Percentiles rank a stretch among this genome's conserved stretches.
These are phyloP conservation scores for Isabelozyma pseudorhagii DNA, from an alignment of 805 yeast genomes.

Conservation along the genomic window DNA sequence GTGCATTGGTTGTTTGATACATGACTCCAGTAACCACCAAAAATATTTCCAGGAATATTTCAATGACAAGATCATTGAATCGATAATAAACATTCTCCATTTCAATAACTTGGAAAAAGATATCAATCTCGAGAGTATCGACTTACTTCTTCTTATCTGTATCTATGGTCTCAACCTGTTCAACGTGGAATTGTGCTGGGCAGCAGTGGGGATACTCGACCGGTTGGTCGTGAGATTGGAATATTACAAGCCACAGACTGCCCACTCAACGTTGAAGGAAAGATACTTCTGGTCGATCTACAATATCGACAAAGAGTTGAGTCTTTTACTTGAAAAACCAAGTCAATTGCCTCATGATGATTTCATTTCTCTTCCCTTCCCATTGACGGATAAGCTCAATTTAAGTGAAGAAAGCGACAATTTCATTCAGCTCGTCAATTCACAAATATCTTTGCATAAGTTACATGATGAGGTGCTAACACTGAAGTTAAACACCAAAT, in stretches of 20 bases:
- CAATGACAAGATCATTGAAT: conserved; percentile 27
- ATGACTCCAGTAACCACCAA: conserved; percentile 23
- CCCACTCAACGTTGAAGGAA: conserved; percentile 3
- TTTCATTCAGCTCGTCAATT: conserved; percentile 13
- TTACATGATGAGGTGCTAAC: conserved; percentile 24
- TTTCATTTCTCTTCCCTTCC: conserved; percentile 14
- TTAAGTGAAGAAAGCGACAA: conserved; percentile 19
- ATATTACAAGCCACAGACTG: conserved; percentile 11
- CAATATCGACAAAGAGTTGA: conserved; percentile 37
- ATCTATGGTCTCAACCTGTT: conserved; percentile 28
- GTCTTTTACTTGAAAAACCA: conserved; percentile 31
- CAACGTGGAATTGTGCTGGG: conserved; percentile 29
- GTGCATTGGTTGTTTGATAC: conserved; percentile 37
- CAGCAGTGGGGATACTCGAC: conserved; percentile 31
- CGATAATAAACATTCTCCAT: conserved; percentile 31
- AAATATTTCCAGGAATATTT: conserved; percentile 24
- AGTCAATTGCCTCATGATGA: conserved; percentile 28
- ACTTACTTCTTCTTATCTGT: conserved; percentile 27
- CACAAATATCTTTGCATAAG: conserved; percentile 19
- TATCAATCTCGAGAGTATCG: conserved; percentile 25
- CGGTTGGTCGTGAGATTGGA: conserved; percentile 21
- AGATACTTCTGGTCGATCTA: conserved; percentile 35
- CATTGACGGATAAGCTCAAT: conserved; percentile 10
- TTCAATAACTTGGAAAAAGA: conserved; percentile 18
- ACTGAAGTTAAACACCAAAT: conserved; percentile 6